These are phyloP conservation scores for Entophlyctis luteolus DNA, from an alignment of 192 early-diverging fungal genomes.

Conservation along the genomic window DNA sequence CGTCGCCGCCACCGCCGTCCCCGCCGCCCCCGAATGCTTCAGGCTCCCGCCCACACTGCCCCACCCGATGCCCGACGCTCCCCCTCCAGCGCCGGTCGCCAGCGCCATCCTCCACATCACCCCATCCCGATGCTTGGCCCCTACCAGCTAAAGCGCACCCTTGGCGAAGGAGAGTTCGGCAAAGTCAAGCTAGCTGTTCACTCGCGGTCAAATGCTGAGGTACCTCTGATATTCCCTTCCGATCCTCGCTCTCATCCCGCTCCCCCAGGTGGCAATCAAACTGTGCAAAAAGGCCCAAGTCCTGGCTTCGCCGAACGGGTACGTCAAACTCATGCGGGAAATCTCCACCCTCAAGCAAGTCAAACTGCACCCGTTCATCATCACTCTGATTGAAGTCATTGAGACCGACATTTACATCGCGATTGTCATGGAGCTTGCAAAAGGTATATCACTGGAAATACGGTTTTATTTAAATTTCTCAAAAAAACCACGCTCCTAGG, in stretches of 20 bases:
- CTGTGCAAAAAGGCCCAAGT: conserved; percentile 90
- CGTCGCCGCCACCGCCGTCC: no score
- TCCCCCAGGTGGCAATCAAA: conserved; percentile 81
- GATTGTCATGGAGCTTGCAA: conserved; percentile 81
- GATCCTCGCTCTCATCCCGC: background rate
- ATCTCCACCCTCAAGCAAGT: conserved; percentile 83
- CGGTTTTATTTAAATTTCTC: background rate
- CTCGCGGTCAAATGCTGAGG: background rate
- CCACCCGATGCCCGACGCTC: no score
- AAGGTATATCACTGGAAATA: background rate
- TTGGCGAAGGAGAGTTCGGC: conserved; percentile 57
- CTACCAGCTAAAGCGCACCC: conserved; percentile 41
- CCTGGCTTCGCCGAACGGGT: conserved; percentile 61
- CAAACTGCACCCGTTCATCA: conserved; percentile 77
- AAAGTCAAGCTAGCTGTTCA: conserved; percentile 50
- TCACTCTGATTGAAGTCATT: conserved; percentile 90
- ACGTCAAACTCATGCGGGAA: conserved; percentile 91
- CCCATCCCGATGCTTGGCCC: conserved; percentile 34
- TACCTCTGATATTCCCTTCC: background rate
- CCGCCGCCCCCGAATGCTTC: no score
- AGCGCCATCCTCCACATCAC: background rate
- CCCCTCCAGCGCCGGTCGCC: no score
- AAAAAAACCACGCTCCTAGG: no score
- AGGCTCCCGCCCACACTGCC: no score
- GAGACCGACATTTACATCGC: conserved; percentile 96